These are phyloP conservation scores for Patellaria atrata DNA, from an alignment of 495 filamentous ascomycete genomes.

Conservation along the genomic window DNA sequence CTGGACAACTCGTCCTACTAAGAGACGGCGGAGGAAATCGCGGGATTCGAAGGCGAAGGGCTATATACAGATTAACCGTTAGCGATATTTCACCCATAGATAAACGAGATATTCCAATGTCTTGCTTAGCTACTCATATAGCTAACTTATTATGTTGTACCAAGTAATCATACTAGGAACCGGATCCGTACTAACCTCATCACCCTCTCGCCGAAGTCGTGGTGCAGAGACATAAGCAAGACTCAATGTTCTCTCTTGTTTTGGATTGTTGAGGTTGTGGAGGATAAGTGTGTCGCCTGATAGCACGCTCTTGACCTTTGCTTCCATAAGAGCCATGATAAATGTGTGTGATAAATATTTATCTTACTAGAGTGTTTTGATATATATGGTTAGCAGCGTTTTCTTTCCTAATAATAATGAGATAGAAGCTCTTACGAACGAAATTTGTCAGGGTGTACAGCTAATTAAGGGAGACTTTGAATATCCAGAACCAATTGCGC, in stretches of 20 bases:
- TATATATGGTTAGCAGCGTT: too few relatives aligned
- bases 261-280: constrained; percentile 56
- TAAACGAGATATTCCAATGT: too few relatives aligned
- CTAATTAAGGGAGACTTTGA: constrained; percentile 1
- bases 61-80: constrained; percentile 24
- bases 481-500: too few relatives aligned
- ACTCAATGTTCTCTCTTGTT: constrained; percentile 67
- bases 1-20: constrained; percentile 75
- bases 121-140: too few relatives aligned
- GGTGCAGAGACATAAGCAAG: constrained; percentile 86
- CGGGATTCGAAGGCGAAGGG: constrained; percentile 83
- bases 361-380: background rate
- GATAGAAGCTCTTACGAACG: background rate
- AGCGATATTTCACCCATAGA: constrained; percentile 3
- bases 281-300: constrained; percentile 87
- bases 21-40: constrained; percentile 69
- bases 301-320: constrained; percentile 82
- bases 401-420: background rate
- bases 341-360: background rate
- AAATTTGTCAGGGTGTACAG: background rate
- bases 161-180: too few relatives aligned
- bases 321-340: constrained; percentile 29
- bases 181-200: constrained; percentile 69
- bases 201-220: constrained; percentile 70
- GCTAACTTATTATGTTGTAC: too few relatives aligned